Base-by-base conservation (phyloP, 2,329 filamentous ascomycete species). In the Tolypocladium guangdongense region DNA sequence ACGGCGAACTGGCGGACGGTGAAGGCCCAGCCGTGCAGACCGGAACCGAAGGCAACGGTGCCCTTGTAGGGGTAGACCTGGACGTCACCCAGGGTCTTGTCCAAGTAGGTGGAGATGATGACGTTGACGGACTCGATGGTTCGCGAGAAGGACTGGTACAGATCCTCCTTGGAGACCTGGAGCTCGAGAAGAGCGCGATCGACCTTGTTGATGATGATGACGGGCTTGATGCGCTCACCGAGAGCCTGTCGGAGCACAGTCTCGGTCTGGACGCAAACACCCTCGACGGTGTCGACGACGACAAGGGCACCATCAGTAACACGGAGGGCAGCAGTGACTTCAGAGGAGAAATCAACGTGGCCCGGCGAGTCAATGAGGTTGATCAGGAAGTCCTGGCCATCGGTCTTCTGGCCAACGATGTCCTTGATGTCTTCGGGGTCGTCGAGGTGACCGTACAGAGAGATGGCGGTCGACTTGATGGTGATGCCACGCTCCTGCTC, bases 291-390 rank as follows among this genome's bases (percentile, higher is more conserved):
- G 82, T 99, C 93, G 80, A 99, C 93, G 78, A 99, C 93, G 71
- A 99, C 93, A 64, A 99, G 89, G 68, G 93, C 93, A 89, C 93
- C 93, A 71, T 99, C 93, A 66, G 93, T 99, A 78, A 99, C 93
- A 90, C 93, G 93, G 71, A 99, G 92, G 73, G 93, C 93, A 73
- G 93, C 93, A 71, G 93, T 99, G 73, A 99, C 93, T 75, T 99
- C 93, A 63, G 93, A 99, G 43, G 93, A 99, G 87, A 99, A 99
- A 80, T 99, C 93, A 80, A 99, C 93, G 92, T 99, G 93, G 84
- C 93, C 93, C 60, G 93, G 93, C 57, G 93, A 99, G 78, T 99
- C 93, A 75, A 99, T 99, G 78, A 99, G 83, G 87, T 99, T 99
- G 86, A 99, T 95, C 82, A 99, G 82, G 87, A 99, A 99, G 74